Base-by-base conservation (phyloP, 192 early-diverging fungal genomes). In the Podila minutissima region DNA sequence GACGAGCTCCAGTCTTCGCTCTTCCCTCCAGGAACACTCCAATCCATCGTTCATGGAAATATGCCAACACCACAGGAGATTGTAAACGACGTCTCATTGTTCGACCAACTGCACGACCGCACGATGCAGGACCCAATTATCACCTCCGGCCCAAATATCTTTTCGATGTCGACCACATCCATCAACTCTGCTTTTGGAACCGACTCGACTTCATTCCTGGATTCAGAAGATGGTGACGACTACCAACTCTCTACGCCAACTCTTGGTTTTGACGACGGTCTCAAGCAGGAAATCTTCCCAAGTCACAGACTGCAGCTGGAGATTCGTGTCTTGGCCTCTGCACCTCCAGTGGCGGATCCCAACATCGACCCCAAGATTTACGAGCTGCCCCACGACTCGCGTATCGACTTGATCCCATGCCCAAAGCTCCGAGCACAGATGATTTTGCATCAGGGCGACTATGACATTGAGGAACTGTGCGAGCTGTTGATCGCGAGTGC, bases 341-440 rank as follows among this genome's bases (percentile, higher is more conserved):
- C 77, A 24, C 71, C 71, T 4, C 77, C 77, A 2, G 77, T 51
- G 12, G 77, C 72, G 20, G 77, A 81, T 59, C 70, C 69, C n/a
- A 73, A 72, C 58, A 81, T 81, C 38, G 77, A 81, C 26, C 62
- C 71, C 62, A 81, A 81, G 61, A 61, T 81, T 48, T 81, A 81
- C 29, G 71, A 69, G 13, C 38, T 82, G 41, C 71, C 74, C 3
- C 84, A 82, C 46, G 84, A 85, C 61, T 33, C 64, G 53, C 64
- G 84, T 5, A 85, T 85, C 17, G 84, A 74, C 12, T 37, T 85
- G 60, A 85, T 85, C 22, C 84, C 84, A 63, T 85, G 84, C 63
- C 72, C 81, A 8, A 72, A 70, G 50, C 63, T 85, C 15, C 26
- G 84, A 11, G 76, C 84, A 4, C 73, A 82, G 32, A 71, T 85